Base-by-base conservation (phyloP, 176 grass and related monocot genomes). In the Ensete ventricosum region DNA sequence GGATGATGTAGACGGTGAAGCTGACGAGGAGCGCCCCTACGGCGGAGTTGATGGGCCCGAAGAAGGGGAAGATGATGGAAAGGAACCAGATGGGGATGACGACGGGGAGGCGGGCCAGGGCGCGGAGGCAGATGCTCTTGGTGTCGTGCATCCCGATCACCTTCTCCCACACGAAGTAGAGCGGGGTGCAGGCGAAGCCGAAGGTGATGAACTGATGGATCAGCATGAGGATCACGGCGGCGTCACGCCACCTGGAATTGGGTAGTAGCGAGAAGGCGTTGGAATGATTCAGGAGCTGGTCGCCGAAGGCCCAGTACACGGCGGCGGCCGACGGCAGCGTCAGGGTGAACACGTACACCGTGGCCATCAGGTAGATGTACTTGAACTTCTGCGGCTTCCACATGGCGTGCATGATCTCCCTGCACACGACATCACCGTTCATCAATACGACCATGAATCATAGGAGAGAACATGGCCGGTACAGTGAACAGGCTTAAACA, bases 141-240 rank as follows among this genome's bases (percentile, higher is more conserved):
- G 74, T 69, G 66, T 73, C 85, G 85, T 91, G 89, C 80, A 85
- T 66, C 22, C 89, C 85, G 65, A 91, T 72, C 48, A 66, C 76
- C 84, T 92, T 92, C 86, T 92, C 90, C 90, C 90, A 92, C 72
- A 92, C 86, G 90, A 92, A 92, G 90, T 89, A 92, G 76, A 92
- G 90, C 76, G 90, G 90, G 3, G 86, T 89, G 86, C 86, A 89
- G 1, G 90, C 90, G 86, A 92, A 92, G 62, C 90, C 90, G 82
- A 92, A 92, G 34, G 90, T 92, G 86, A 92, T 92, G 90, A 92
- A 89, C 85, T 91, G 89, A 85, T 91, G 89, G 74, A 91, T 78
- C 17, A 91, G 89, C 89, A 91, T 91, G 19, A 91, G 85, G 25
- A 91, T 26, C 43, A 91, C 89, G 63, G 89, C 89, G 52, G 81